A percentile compares a stretch with the other conserved stretches of the same genome.
Conservation (phyloP, 768 basidiomycete species). For the Gloeostereum incarnatum region DNA sequence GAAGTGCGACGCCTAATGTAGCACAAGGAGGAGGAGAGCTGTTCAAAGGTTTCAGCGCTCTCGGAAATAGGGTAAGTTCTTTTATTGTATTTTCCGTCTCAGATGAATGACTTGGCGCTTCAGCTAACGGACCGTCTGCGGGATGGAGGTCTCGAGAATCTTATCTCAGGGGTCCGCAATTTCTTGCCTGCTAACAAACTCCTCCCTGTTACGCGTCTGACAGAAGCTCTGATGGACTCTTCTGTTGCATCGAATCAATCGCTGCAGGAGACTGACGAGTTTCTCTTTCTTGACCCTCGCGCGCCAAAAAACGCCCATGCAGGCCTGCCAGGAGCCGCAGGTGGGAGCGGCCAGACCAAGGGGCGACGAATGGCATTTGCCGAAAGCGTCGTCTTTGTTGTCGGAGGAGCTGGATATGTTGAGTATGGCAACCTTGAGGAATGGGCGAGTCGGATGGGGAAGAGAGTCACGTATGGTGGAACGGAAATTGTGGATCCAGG, state of each 20-base stretch:
- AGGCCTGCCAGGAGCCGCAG: constrained; percentile 44
- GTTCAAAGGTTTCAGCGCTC: constrained; percentile 87
- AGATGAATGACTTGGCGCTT: constrained; percentile 3
- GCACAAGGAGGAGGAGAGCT: constrained; percentile 70
- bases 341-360: constrained; percentile 31
- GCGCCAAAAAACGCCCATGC: constrained; percentile 50
- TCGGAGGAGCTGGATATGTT: constrained; percentile 95
- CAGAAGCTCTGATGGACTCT: constrained; percentile 97
- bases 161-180: constrained; percentile 97
- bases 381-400: constrained; percentile 88
- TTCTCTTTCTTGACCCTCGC: constrained; percentile 87
- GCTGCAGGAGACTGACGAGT: constrained; percentile 93
- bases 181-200: constrained; percentile 94
- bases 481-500: constrained; percentile 92
- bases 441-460: constrained; percentile 79
- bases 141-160: constrained; percentile 93
- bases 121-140: constrained; percentile 90
- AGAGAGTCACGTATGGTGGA: constrained; percentile 87
- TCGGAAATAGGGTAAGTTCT: constrained; percentile 72
- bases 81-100: background rate
- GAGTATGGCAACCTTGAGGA: constrained; percentile 96
- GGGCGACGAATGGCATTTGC: constrained; percentile 65
- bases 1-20: constrained; percentile 59
- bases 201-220: constrained; percentile 83
- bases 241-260: constrained; percentile 91